A percentile compares a stretch with the other conserved stretches of the same genome.
Conservation (phyloP, 2,329 filamentous ascomycete genomes). For the Botrytis deweyae region DNA sequence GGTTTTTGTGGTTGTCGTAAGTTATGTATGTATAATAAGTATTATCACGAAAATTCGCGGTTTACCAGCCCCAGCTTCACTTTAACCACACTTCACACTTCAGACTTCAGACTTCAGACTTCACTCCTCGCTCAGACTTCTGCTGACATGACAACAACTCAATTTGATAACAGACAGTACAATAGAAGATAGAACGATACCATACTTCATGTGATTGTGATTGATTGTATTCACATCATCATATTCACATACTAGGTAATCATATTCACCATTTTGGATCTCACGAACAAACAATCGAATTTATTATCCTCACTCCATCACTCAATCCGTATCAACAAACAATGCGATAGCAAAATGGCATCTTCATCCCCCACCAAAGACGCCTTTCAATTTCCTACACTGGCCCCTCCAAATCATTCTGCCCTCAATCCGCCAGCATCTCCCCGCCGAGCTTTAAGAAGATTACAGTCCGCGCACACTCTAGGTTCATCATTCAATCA, state of each 20-base stretch:
- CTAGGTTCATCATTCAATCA: conserved; percentile 54
- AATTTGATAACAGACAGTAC: neutral
- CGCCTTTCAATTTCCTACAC: conserved; percentile 26
- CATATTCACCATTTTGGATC: neutral
- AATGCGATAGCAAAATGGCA: conserved; percentile 20
- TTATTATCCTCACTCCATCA: neutral
- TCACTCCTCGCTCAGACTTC: neutral
- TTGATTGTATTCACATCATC: neutral
- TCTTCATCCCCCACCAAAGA: conserved; percentile 32
- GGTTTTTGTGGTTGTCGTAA: neutral
- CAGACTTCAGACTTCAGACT: neutral
- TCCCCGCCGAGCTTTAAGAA: conserved; percentile 66
- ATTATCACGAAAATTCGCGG: conserved; percentile 10
- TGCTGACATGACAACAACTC: conserved; percentile 3
- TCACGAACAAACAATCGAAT: neutral
- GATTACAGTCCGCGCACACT: conserved; percentile 73
- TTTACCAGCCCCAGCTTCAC: conserved; percentile 1
- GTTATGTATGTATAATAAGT: neutral
- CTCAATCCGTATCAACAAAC: neutral
- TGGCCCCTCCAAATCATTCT: conserved; percentile 28
- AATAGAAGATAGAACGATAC: neutral
- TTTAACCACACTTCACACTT: neutral
- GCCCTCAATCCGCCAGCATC: conserved; percentile 55
- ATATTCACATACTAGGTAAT: neutral
- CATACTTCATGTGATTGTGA: neutral